phyloP scores from a whole-genome alignment of 768 basidiomycete genomes.

The Kwoniella sp. region DNA sequence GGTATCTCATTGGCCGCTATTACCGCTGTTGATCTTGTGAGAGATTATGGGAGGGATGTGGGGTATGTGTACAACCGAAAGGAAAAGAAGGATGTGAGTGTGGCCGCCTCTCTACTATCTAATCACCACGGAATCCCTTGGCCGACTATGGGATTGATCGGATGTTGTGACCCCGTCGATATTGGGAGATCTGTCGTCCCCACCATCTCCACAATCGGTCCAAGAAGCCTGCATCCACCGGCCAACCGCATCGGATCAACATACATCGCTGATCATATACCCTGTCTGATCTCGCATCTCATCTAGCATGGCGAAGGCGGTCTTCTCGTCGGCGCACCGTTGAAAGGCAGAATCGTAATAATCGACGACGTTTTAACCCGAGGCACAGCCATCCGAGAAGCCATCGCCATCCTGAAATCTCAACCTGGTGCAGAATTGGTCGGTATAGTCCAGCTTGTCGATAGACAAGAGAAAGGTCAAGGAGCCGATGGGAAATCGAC shows the following conservation, averaged over 20 bases:
- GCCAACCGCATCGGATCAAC: too few species aligned
- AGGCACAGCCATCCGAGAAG: constrained; percentile 72
- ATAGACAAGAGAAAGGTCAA: constrained; percentile 80
- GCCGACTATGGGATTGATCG: too few species aligned
- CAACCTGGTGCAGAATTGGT: constrained; percentile 71
- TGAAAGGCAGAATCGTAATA: constrained; percentile 79
- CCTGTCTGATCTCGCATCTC: too few species aligned
- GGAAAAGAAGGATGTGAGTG: constrained; percentile 75
- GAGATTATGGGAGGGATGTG: constrained; percentile 66
- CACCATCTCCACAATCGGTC: too few species aligned
- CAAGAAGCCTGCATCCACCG: too few species aligned
- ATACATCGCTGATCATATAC: not conserved
- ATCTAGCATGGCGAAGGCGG: constrained; percentile 96
- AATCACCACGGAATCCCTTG: too few species aligned
- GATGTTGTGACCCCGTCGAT: too few species aligned
- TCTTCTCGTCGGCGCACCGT: constrained; percentile 77
- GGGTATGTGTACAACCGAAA: constrained; percentile 93
- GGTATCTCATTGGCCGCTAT: constrained; percentile 90
- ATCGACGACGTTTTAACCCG: constrained; percentile 94
- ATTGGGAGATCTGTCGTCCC: too few species aligned
- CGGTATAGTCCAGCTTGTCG: constrained; percentile 82
- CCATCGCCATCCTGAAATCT: constrained; percentile 70
- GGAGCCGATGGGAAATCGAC: constrained; percentile 67
- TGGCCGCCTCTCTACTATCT: not conserved
- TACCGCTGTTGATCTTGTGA: constrained; percentile 73